Evolutionary conservation across 1,284 basidiomycete genomes (phyloP).

Genomic region (Fomitopsis schrenkii): DNA sequence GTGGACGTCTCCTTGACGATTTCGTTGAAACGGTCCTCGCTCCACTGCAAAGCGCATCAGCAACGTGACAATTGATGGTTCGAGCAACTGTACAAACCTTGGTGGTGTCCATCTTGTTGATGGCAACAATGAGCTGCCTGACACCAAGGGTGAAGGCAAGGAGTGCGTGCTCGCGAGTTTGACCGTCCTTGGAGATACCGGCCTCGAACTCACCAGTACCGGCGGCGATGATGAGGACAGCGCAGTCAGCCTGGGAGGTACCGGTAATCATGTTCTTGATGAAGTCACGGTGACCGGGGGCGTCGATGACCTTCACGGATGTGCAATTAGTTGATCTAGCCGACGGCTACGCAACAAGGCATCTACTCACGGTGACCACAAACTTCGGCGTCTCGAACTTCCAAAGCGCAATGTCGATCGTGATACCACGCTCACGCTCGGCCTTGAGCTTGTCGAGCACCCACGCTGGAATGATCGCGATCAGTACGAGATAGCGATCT

Average conservation of each 20-base stretch:
- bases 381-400: conserved; percentile 98
- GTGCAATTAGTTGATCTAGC: not conserved
- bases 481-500: conserved; percentile 13
- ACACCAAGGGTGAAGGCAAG: conserved; percentile 99
- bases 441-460: conserved; percentile 99
- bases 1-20: conserved; percentile 98
- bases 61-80: conserved; percentile 6
- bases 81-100: conserved; percentile 51
- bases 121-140: conserved; percentile 98
- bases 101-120: conserved; percentile 99
- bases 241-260: conserved; percentile 99
- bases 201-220: conserved; percentile 99
- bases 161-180: conserved; percentile 99
- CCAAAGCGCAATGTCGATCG: conserved; percentile 99
- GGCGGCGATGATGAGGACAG: conserved; percentile 98
- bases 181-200: conserved; percentile 99
- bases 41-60: conserved; percentile 62
- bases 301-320: conserved; percentile 81
- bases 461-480: conserved; percentile 66
- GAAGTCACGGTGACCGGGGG: conserved; percentile 99
- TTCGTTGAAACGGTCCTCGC: conserved; percentile 99
- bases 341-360: conserved; percentile 2
- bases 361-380: conserved; percentile 73
- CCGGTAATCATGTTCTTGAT: conserved; percentile 99
- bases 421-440: conserved; percentile 99